Percentiles rank a stretch among this genome's conserved stretches.
phyloP scores from a whole-genome alignment of 1,284 basidiomycete species.

The Ceratobasidium sp. region DNA sequence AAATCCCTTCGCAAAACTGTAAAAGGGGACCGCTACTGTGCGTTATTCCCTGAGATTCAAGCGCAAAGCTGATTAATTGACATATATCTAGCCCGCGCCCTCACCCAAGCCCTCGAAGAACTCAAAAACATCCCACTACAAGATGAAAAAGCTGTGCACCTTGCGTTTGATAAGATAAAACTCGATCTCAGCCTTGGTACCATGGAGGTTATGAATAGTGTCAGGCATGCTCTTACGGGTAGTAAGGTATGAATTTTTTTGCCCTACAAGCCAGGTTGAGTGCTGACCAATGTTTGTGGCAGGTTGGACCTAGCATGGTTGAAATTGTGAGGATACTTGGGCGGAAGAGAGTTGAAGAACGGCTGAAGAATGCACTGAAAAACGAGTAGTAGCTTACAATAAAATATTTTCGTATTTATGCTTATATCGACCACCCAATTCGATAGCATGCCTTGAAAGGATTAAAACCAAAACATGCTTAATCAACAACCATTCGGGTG shows the following conservation, averaged over 20 bases:
- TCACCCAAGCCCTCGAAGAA: slow-evolving; percentile 44
- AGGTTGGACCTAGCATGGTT: slow-evolving; percentile 67
- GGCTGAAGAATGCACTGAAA: slow-evolving; percentile 54
- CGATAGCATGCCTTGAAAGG: no score
- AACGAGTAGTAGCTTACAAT: background rate
- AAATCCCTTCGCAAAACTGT: slow-evolving; percentile 68
- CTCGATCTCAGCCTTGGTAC: slow-evolving; percentile 61
- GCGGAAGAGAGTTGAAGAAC: slow-evolving; percentile 55
- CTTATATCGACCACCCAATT: background rate
- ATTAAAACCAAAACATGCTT: no score
- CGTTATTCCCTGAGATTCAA: slow-evolving; percentile 50
- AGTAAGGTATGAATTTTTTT: slow-evolving; percentile 72
- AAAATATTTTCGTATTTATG: background rate
- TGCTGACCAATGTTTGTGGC: background rate
- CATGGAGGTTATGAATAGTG: slow-evolving; percentile 75
- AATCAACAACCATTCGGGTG: no score
- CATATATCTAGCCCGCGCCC: slow-evolving; percentile 41
- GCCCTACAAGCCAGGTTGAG: background rate
- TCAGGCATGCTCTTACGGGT: slow-evolving; percentile 84
- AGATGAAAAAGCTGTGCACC: slow-evolving; percentile 19
- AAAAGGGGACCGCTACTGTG: slow-evolving; percentile 63
- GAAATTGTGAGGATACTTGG: slow-evolving; percentile 65
- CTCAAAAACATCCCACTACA: slow-evolving; percentile 1
- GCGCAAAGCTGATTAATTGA: slow-evolving; percentile 46
- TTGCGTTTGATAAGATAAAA: slow-evolving; percentile 52